These are phyloP conservation scores for Lactarius sp. DNA, from an alignment of 768 basidiomycete genomes.

Conservation along the genomic window DNA sequence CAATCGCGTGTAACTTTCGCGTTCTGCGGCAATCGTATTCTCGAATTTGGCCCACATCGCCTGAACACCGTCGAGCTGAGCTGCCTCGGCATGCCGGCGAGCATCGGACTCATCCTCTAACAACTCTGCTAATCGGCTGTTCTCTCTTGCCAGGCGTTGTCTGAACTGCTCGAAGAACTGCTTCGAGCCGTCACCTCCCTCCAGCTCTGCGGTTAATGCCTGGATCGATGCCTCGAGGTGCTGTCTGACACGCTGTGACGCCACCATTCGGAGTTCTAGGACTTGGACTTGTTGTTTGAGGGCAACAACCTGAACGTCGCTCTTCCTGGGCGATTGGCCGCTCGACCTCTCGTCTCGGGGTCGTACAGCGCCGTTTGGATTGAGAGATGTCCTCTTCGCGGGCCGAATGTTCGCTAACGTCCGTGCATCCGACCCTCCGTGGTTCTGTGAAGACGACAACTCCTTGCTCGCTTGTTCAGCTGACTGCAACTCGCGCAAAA, in stretches of 20 bases:
- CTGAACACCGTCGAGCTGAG: constrained; percentile 58
- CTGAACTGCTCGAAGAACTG: constrained; percentile 56
- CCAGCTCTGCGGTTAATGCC: constrained; percentile 56
- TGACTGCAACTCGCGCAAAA: constrained; percentile 58
- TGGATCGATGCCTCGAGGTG: constrained; percentile 57
- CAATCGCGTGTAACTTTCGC: constrained; percentile 55
- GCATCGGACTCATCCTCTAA: constrained; percentile 61
- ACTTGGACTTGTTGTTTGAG: constrained; percentile 62
- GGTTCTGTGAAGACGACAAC: constrained; percentile 37
- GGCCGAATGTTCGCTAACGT: constrained; percentile 45
- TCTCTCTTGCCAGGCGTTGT: constrained; percentile 53
- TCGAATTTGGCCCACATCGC: constrained; percentile 65
- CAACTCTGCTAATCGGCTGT: constrained; percentile 48
- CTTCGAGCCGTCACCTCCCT: constrained; percentile 61
- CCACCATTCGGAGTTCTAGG: constrained; percentile 62
- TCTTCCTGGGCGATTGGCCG: constrained; percentile 39
- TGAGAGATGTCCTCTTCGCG: constrained; percentile 36
- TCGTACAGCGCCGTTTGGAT: constrained; percentile 34
- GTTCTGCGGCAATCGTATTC: constrained; percentile 51
- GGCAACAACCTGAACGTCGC: constrained; percentile 42
- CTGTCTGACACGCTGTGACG: constrained; percentile 60
- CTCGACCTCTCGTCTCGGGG: constrained; percentile 37
- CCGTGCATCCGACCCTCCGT: constrained; percentile 33
- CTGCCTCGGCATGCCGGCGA: constrained; percentile 54
- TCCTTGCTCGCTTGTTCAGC: constrained; percentile 57